Conservation (phyloP, 1,284 basidiomycete species). For the Sanghuangporus baumii region DNA sequence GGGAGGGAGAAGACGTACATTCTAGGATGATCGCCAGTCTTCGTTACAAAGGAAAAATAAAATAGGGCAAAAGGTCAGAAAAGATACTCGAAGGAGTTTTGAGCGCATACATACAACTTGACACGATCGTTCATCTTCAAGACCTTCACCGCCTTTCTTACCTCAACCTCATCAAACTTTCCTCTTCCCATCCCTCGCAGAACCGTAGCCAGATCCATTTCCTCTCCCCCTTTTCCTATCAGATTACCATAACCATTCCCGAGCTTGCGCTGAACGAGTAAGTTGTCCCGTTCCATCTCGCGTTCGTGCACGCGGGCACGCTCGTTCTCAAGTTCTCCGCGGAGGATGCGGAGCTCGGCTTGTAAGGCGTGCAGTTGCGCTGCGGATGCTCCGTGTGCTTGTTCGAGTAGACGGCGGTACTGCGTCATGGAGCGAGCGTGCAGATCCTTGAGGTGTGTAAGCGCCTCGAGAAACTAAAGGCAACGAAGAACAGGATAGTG, state of each 20-base stretch:
- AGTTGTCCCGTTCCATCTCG: slow-evolving; percentile 59
- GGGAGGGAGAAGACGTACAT: slow-evolving; percentile 34
- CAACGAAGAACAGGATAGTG: not conserved
- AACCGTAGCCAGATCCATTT: slow-evolving; percentile 39
- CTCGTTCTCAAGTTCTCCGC: slow-evolving; percentile 35
- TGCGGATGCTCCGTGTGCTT: slow-evolving; percentile 66
- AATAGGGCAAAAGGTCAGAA: not conserved
- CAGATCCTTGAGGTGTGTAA: slow-evolving; percentile 48
- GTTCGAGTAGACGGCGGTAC: slow-evolving; percentile 70
- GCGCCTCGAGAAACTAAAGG: slow-evolving; percentile 49
- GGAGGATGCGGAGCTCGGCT: slow-evolving; percentile 59
- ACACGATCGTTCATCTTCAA: slow-evolving; percentile 63
- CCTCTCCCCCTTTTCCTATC: slow-evolving; percentile 21
- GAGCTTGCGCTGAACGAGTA: slow-evolving; percentile 23
- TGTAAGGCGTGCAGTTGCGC: slow-evolving; percentile 76
- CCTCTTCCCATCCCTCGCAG: slow-evolving; percentile 48
- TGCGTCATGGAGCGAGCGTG: slow-evolving; percentile 63
- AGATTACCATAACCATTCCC: not conserved
- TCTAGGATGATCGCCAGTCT: slow-evolving; percentile 43
- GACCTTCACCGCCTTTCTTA: slow-evolving; percentile 55
- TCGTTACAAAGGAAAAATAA: slow-evolving; percentile 6
- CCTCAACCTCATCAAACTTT: slow-evolving; percentile 61
- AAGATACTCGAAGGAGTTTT: slow-evolving; percentile 6
- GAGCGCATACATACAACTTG: slow-evolving; percentile 50
- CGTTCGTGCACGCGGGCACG: slow-evolving; percentile 42